Conservation (phyloP, 345 rosid genomes). For the Turritis glabra region DNA sequence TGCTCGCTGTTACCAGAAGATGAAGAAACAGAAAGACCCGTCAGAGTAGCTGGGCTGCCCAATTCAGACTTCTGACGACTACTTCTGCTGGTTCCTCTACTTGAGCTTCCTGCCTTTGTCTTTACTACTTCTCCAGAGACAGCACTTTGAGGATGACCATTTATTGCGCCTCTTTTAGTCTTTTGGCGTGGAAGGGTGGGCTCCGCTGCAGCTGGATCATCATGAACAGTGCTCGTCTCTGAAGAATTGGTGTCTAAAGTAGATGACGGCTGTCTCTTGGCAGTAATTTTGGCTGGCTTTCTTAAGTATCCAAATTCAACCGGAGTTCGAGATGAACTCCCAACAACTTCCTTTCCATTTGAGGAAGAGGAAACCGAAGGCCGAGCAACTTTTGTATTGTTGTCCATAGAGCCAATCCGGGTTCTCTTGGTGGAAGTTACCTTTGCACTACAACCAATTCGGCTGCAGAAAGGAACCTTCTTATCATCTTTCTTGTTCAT, state of each 20-base stretch:
- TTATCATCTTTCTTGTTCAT: conserved; percentile 57
- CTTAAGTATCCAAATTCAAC: conserved; percentile 43
- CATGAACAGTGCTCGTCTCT: conserved; percentile 57
- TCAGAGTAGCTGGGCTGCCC: conserved; percentile 32
- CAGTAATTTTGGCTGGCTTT: conserved; percentile 29
- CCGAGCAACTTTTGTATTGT: conserved; percentile 37
- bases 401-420: conserved; percentile 46
- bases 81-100: conserved; percentile 45
- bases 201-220: conserved; percentile 31
- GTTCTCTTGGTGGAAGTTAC: conserved; percentile 49
- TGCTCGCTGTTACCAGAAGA: conserved; percentile 48
- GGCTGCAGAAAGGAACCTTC: conserved; percentile 58
- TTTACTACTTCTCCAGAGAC: conserved; percentile 32
- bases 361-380: conserved; percentile 34
- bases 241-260: conserved; percentile 61
- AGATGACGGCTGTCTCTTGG: conserved; percentile 44
- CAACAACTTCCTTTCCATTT: conserved; percentile 65
- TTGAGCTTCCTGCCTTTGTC: conserved; percentile 53
- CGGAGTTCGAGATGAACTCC: conserved; percentile 63
- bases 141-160: conserved; percentile 21
- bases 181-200: conserved; percentile 22
- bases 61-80: conserved; percentile 45
- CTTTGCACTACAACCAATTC: conserved; percentile 66
- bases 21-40: conserved; percentile 37
- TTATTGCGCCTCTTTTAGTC: conserved; percentile 19